Evolutionary conservation across 495 filamentous ascomycete genomes (phyloP).

Genomic region (Jackrogersella minutella): DNA sequence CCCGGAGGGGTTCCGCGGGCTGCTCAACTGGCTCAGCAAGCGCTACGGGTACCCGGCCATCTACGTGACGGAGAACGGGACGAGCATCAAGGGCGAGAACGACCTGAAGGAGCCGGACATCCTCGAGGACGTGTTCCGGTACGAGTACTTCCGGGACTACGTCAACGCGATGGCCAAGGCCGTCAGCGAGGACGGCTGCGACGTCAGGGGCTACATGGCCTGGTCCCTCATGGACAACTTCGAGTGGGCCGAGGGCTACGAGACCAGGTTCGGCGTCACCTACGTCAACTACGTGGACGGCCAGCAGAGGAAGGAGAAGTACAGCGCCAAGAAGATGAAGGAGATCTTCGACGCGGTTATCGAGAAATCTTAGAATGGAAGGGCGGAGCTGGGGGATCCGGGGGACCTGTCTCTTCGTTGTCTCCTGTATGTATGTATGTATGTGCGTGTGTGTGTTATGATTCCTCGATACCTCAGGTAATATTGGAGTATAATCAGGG

Average conservation of each 20-base stretch:
- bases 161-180: conserved; percentile 75
- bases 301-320: conserved; percentile 80
- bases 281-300: conserved; percentile 78
- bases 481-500: conserved; percentile 38
- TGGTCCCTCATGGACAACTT: conserved; percentile 84
- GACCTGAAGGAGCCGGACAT: conserved; percentile 73
- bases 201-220: conserved; percentile 77
- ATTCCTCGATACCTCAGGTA: conserved; percentile 39
- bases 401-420: neutral
- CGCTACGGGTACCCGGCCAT: conserved; percentile 77
- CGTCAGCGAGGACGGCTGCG: conserved; percentile 69
- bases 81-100: conserved; percentile 79
- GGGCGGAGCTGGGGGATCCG: conserved; percentile 4
- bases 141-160: conserved; percentile 77
- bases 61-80: conserved; percentile 86
- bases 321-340: conserved; percentile 73
- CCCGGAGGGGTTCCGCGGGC: conserved; percentile 74
- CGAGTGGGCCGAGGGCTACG: conserved; percentile 80
- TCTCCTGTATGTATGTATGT: neutral
- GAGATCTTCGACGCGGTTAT: conserved; percentile 68
- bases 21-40: conserved; percentile 81
- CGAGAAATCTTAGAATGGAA: conserved; percentile 52
- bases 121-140: conserved; percentile 76
- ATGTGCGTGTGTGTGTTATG: conserved; percentile 4
- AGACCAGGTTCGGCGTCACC: conserved; percentile 82